phyloP scores from a whole-genome alignment of 1,284 basidiomycete species.

The Neonothopanus nambi region DNA sequence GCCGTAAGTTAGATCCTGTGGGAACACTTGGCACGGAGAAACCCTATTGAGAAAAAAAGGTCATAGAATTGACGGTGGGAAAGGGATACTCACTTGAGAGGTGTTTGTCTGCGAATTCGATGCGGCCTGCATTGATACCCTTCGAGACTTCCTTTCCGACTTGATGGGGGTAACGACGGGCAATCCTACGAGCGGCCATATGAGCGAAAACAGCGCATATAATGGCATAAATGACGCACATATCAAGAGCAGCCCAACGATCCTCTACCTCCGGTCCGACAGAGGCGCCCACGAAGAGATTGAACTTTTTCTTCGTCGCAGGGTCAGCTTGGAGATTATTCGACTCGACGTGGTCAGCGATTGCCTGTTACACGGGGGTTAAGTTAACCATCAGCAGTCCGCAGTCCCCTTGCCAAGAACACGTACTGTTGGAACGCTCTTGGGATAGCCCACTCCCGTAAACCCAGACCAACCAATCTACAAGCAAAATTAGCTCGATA shows the following conservation, averaged over 20 bases:
- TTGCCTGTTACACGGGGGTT: constrained; percentile 31
- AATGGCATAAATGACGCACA: constrained; percentile 29
- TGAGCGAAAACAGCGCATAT: not conserved
- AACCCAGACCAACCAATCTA: constrained; percentile 54
- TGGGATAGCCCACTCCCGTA: constrained; percentile 53
- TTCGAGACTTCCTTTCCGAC: constrained; percentile 52
- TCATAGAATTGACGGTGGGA: not conserved
- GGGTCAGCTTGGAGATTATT: constrained; percentile 45
- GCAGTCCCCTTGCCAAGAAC: not conserved
- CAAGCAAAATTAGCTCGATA: not conserved
- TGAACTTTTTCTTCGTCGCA: constrained; percentile 47
- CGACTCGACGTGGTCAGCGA: constrained; percentile 48
- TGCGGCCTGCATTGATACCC: constrained; percentile 49
- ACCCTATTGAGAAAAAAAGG: not conserved
- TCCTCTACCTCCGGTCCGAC: constrained; percentile 51
- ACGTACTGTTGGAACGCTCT: constrained; percentile 42
- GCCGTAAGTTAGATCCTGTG: constrained; percentile 50
- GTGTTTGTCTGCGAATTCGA: constrained; percentile 48
- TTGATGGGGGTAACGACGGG: constrained; percentile 49
- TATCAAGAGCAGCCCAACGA: constrained; percentile 45
- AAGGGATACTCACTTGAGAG: constrained; percentile 35
- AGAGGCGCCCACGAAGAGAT: constrained; percentile 51
- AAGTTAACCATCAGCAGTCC: too few relatives aligned
- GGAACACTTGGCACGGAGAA: constrained; percentile 37
- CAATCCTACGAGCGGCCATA: constrained; percentile 36